A percentile compares a stretch with the other conserved stretches of the same genome.
Conservation (phyloP, 306 rosid species). For the Citrullus colocynthis region DNA sequence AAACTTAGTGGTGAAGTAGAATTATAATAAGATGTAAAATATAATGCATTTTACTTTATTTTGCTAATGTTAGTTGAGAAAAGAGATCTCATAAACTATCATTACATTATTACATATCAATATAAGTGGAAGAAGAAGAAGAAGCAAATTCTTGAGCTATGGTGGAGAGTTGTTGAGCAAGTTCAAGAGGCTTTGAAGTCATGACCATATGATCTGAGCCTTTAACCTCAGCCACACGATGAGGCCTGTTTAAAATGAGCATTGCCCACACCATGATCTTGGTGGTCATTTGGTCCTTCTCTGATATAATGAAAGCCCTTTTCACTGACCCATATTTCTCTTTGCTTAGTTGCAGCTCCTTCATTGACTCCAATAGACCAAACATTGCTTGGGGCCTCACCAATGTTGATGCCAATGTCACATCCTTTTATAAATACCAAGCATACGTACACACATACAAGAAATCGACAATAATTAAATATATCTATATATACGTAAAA, state of each 20-base stretch:
- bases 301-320: conserved; percentile 18
- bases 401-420: conserved; percentile 15
- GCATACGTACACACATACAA: no score
- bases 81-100: no score
- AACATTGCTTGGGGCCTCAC: conserved; percentile 25
- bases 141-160: background rate
- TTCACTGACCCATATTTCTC: conserved; percentile 20
- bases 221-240: conserved; percentile 12
- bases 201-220: conserved; percentile 35
- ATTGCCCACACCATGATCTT: background rate
- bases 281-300: conserved; percentile 9
- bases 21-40: no score
- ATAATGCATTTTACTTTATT: no score
- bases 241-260: conserved; percentile 22
- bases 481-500: no score
- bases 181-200: conserved; percentile 25
- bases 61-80: no score
- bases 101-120: no score
- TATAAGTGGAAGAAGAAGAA: background rate
- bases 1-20: no score
- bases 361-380: conserved; percentile 11
- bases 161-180: conserved; percentile 11
- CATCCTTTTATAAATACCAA: background rate
- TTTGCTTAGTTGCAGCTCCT: conserved; percentile 2
- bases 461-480: no score